These are phyloP conservation scores for Cryphonectria radicalis DNA, from an alignment of 2,329 filamentous ascomycete species.

Conservation along the genomic window DNA sequence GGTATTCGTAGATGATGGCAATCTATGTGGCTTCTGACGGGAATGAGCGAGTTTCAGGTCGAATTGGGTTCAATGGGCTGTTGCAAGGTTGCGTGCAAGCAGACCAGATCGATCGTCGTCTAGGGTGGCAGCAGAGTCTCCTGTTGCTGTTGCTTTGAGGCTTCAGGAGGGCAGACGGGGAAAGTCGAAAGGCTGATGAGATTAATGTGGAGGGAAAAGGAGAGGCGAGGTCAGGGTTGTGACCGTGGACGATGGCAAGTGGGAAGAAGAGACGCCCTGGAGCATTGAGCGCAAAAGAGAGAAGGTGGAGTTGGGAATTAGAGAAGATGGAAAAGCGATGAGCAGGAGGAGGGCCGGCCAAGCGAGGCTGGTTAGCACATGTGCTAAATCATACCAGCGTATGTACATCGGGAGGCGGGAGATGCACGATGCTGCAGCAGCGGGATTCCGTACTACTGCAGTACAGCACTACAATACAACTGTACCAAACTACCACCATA, in stretches of 20 bases:
- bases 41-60: background rate
- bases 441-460: background rate
- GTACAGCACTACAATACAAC: background rate
- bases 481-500: background rate
- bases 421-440: slow-evolving; percentile 1
- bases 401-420: background rate
- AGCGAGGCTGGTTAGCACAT: slow-evolving; percentile 2
- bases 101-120: background rate
- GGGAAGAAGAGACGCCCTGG: background rate
- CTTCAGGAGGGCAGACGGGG: background rate
- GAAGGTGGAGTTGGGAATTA: slow-evolving; percentile 1
- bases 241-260: background rate
- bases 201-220: background rate
- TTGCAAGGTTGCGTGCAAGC: background rate
- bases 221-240: background rate
- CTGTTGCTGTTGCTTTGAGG: background rate
- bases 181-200: background rate
- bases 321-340: slow-evolving; percentile 2
- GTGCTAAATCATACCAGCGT: background rate
- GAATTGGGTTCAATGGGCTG: background rate
- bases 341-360: background rate
- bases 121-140: background rate
- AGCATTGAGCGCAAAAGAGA: background rate
- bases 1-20: background rate
- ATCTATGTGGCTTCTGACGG: background rate